Evolutionary conservation across 768 basidiomycete species (phyloP), one percentile per base, ranked within the genome.

Genomic region (Sporobolomyces phaffii): DNA sequence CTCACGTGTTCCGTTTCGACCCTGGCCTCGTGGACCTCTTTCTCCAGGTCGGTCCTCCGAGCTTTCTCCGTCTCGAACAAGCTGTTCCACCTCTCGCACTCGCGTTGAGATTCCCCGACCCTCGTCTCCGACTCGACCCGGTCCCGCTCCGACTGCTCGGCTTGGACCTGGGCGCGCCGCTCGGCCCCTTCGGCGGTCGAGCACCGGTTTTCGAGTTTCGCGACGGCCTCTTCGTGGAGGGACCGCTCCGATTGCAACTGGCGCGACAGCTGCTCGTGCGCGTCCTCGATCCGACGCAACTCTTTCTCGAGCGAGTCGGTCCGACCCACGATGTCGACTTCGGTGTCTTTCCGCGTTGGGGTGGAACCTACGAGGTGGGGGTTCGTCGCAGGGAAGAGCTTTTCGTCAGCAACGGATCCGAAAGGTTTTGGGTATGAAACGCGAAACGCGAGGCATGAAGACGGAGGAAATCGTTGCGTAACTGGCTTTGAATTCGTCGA

Each of bases 401-500:
- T n/a, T n/a, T n/a, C n/a, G n/a, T n/a, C n/a, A n/a, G n/a, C n/a
- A n/a, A n/a, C n/a, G n/a, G n/a, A n/a, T n/a, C n/a, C n/a, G n/a
- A n/a, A n/a, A n/a, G n/a, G n/a, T n/a, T n/a, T n/a, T n/a, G n/a
- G n/a, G n/a, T n/a, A n/a, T n/a, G n/a, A n/a, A n/a, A n/a, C n/a
- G n/a, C n/a, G n/a, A n/a, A n/a, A n/a, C n/a, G n/a, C n/a, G n/a
- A n/a, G n/a, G n/a, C n/a, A n/a, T n/a, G n/a, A n/a, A n/a, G n/a
- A n/a, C n/a, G n/a, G n/a, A n/a, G n/a, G n/a, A n/a, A n/a, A n/a
- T n/a, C n/a, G n/a, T n/a, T n/a, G n/a, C n/a, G n/a, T n/a, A n/a
- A 67, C 63, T 47, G 68, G 43, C 90, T 5, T 89, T 87, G 72
- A 93, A 87, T 69, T 85, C 83, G 72, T 93, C 91, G 74, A 96